Evolutionary conservation across 495 filamentous ascomycete genomes (phyloP).

Genomic region (Penicillium angulare): DNA sequence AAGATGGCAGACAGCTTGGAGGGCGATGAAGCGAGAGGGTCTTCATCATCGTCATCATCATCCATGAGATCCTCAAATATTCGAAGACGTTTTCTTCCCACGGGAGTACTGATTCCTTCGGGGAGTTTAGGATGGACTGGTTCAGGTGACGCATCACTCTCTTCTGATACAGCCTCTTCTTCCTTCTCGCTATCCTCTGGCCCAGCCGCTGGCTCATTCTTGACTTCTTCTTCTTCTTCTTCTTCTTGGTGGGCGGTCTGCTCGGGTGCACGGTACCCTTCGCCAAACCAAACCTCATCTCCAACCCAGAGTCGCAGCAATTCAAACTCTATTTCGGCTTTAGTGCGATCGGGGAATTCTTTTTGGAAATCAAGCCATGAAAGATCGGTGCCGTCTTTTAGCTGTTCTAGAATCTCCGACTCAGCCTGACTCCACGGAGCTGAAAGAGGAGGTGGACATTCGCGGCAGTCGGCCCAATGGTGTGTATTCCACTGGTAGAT

Average conservation of each 20-base stretch:
- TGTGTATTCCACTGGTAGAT: slow-evolving; percentile 26
- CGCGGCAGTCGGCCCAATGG: slow-evolving; percentile 36
- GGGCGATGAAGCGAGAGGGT: slow-evolving; percentile 5
- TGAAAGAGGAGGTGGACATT: slow-evolving; percentile 31
- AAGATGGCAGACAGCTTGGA: slow-evolving; percentile 16
- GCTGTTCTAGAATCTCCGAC: slow-evolving; percentile 21
- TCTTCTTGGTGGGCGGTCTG: not conserved
- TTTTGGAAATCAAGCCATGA: slow-evolving; percentile 32
- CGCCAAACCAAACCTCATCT: slow-evolving; percentile 15
- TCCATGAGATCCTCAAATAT: slow-evolving; percentile 4
- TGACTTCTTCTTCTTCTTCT: not conserved
- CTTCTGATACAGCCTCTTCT: not conserved
- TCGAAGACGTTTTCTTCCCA: not conserved
- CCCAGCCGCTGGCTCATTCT: not conserved
- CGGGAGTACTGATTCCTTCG: no score
- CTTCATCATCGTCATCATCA: slow-evolving; percentile 6
- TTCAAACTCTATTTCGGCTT: slow-evolving; percentile 39
- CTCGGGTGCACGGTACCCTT: not conserved
- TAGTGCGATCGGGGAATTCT: slow-evolving; percentile 29
- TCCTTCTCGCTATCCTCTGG: not conserved
- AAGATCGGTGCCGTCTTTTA: slow-evolving; percentile 30
- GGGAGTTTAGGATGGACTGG: not conserved
- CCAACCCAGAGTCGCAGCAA: slow-evolving; percentile 38
- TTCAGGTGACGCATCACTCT: not conserved
- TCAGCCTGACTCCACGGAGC: slow-evolving; percentile 36